These are phyloP conservation scores for Monilinia polystroma DNA, from an alignment of 2,329 filamentous ascomycete species.

Conservation along the genomic window DNA sequence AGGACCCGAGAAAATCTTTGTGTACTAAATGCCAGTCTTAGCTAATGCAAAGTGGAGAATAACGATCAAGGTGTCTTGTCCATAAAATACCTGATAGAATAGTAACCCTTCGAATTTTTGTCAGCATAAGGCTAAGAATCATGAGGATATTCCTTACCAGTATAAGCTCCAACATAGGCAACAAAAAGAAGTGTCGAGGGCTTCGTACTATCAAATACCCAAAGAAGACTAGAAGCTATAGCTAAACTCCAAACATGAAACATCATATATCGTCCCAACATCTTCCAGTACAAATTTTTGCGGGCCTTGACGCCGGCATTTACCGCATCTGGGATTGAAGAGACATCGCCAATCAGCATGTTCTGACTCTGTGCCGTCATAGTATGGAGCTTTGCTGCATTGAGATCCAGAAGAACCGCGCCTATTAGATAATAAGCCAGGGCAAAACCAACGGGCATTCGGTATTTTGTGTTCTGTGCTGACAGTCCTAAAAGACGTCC, in stretches of 20 bases:
- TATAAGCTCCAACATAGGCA: slow-evolving; percentile 39
- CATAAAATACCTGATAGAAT: slow-evolving; percentile 17
- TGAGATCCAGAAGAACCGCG: slow-evolving; percentile 43
- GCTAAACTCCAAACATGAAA: slow-evolving; percentile 43
- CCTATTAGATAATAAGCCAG: slow-evolving; percentile 45
- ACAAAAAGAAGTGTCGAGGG: slow-evolving; percentile 51
- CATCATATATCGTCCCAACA: slow-evolving; percentile 47
- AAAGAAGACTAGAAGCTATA: slow-evolving; percentile 48
- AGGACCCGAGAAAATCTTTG: slow-evolving; percentile 52
- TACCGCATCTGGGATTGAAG: slow-evolving; percentile 19
- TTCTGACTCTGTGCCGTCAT: slow-evolving; percentile 21
- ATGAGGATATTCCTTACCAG: slow-evolving; percentile 35
- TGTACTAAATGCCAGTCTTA: slow-evolving; percentile 44
- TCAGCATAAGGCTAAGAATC: background rate
- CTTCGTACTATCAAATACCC: slow-evolving; percentile 48
- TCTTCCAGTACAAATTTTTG: slow-evolving; percentile 38
- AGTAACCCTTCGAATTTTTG: slow-evolving; percentile 5
- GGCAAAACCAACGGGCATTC: slow-evolving; percentile 46
- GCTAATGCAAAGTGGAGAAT: background rate
- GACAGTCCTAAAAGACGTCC: slow-evolving; percentile 42
- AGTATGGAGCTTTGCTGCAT: slow-evolving; percentile 16
- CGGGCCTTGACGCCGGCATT: slow-evolving; percentile 39
- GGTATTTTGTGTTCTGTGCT: slow-evolving; percentile 41
- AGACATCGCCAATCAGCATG: slow-evolving; percentile 18
- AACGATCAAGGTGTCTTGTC: background rate